Evolutionary conservation across 1,284 basidiomycete species (phyloP).

Genomic region (Wallemia mellicola): DNA sequence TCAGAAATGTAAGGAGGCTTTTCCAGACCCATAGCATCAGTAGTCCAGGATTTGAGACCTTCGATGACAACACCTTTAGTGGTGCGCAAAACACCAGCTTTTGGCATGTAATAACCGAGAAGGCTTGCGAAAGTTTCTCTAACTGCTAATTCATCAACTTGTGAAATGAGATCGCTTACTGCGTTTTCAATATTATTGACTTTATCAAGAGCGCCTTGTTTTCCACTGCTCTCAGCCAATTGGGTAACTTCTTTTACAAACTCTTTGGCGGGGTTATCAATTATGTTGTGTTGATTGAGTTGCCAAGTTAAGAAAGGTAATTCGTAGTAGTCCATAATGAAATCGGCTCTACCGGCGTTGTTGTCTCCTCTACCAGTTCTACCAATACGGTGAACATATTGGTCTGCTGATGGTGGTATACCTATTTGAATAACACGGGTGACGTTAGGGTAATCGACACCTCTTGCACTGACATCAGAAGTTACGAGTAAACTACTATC

Average conservation of each 20-base stretch:
- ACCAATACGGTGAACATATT: slow-evolving; percentile 89
- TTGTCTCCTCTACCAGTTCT: slow-evolving; percentile 80
- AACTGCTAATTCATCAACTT: slow-evolving; percentile 27
- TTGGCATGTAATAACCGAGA: slow-evolving; percentile 43
- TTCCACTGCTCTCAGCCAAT: slow-evolving; percentile 17
- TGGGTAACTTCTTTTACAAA: slow-evolving; percentile 23
- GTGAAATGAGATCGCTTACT: slow-evolving; percentile 15
- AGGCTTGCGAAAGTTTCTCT: slow-evolving; percentile 35
- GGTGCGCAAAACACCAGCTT: slow-evolving; percentile 23
- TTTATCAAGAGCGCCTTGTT: slow-evolving; percentile 6
- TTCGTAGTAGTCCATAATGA: slow-evolving; percentile 65
- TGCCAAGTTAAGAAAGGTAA: slow-evolving; percentile 33
- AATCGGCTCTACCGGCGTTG: slow-evolving; percentile 44
- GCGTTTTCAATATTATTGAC: slow-evolving; percentile 16
- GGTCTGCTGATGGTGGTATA: slow-evolving; percentile 34
- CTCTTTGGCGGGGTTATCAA: slow-evolving; percentile 25
- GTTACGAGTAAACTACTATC: slow-evolving; percentile 40
- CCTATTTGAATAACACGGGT: slow-evolving; percentile 84
- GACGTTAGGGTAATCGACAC: slow-evolving; percentile 55
- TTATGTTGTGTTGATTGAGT: slow-evolving; percentile 39
- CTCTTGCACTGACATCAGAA: slow-evolving; percentile 69
- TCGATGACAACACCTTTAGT: slow-evolving; percentile 23
- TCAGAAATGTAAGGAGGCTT: slow-evolving; percentile 23
- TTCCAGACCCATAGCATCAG: slow-evolving; percentile 22
- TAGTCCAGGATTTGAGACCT: slow-evolving; percentile 36